Conservation (phyloP, 2,329 filamentous ascomycete species). For the Fusarium pilosicola region DNA sequence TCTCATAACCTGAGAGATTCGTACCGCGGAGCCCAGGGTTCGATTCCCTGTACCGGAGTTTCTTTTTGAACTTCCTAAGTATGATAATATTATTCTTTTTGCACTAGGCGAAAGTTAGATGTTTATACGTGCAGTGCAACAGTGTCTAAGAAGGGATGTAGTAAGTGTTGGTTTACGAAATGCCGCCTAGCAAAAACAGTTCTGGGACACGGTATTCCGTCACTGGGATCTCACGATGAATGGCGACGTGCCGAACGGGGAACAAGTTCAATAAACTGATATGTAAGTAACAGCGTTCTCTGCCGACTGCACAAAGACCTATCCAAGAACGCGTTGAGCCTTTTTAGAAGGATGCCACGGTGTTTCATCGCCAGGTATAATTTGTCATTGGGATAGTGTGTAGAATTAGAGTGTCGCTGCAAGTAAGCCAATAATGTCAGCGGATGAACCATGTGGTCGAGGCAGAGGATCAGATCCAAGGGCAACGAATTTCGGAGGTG, state of each 20-base stretch:
- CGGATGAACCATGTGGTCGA: conserved; percentile 40
- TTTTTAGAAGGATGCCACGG: background rate
- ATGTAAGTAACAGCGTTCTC: background rate
- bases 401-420: background rate
- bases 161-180: background rate
- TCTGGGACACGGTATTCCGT: background rate
- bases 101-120: background rate
- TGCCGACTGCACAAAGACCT: background rate
- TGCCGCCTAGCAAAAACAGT: background rate
- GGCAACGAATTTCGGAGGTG: background rate
- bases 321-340: background rate
- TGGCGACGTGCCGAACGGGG: no score
- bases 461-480: conserved; percentile 35
- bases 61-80: background rate
- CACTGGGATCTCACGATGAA: background rate
- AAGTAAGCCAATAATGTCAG: conserved; percentile 34
- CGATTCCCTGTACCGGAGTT: conserved; percentile 44
- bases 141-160: background rate
- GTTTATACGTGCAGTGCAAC: background rate
- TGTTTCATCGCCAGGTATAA: background rate
- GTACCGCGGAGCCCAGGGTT: conserved; percentile 43
- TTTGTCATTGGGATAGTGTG: background rate
- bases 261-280: background rate
- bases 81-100: background rate
- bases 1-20: conserved; percentile 42